Base-by-base conservation (phyloP, 2,329 filamentous ascomycete species). In the Stemphylium lycopersici region DNA sequence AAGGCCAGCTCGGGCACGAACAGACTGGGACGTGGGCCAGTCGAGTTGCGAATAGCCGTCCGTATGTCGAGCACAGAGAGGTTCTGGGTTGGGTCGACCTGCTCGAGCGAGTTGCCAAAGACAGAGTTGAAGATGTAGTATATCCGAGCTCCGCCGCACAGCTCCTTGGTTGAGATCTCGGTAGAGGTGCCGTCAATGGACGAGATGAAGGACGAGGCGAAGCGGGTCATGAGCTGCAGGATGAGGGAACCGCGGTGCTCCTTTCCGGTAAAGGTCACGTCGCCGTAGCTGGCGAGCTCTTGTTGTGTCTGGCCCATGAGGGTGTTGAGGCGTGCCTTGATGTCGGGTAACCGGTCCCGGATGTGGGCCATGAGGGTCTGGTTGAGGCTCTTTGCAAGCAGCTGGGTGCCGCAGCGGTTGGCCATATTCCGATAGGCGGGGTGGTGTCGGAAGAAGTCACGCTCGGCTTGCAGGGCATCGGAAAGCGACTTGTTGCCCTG, bases 41-140 rank as follows among this genome's bases (percentile, higher is more conserved):
- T 99, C 1, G 95, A 99, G 79, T 99, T 99, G 68, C 95, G 89
- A 66, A 99, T 99, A 3, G 95, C 95, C 11, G 95, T 99, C 73
- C 95, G 86, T 63, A 99, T 99, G 73, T 99, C 95, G 43, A 93
- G 86, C 12, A 93, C 90, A 6, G 95, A 95, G 56, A 99, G 87
- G 70, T 99, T 99, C 42, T 89, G 91, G 2, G 93, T 99, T 4
- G 95, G 95, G 67, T 99, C 93, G 65, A 99, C 96, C 18, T 92
- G 90, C 75, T 99, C 95, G 45, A 99, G 82, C 16, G 93, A 96
- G 77, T 93, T 97, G 55, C 95, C 95, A 76, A 98, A 99, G 38
- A 98, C 93, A 4, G 93, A 96, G 79, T 98, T 98, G 83, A 97
- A 98, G 65, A 98, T 97, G 78, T 98, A 97, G 80, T 98, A 98